phyloP scores from a whole-genome alignment of 1,139 yeast genomes.

The Kodamaea ohmeri region DNA sequence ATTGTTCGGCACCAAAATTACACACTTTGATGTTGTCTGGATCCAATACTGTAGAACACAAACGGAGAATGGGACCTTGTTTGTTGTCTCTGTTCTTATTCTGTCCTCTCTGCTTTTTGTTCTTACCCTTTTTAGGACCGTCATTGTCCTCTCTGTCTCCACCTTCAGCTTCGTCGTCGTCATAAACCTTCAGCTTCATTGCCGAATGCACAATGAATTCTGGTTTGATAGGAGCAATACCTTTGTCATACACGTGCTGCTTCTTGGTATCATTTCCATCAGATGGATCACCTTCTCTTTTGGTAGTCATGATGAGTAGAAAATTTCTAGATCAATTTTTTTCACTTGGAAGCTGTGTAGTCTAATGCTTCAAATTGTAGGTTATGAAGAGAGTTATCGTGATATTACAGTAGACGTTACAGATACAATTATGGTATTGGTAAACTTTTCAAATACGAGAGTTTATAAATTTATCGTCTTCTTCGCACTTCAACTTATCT shows the following conservation, averaged over 20 bases:
- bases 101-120: slow-evolving; percentile 70
- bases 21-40: slow-evolving; percentile 53
- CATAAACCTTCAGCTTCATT: slow-evolving; percentile 37
- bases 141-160: slow-evolving; percentile 39
- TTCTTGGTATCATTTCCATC: slow-evolving; percentile 24
- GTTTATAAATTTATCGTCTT: neutral
- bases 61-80: slow-evolving; percentile 63
- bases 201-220: slow-evolving; percentile 49
- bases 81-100: slow-evolving; percentile 81
- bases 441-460: neutral
- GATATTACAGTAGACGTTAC: neutral
- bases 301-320: slow-evolving; percentile 9
- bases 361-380: neutral
- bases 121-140: slow-evolving; percentile 30
- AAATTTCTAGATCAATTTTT: neutral
- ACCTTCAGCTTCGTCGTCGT: slow-evolving; percentile 48
- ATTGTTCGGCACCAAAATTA: slow-evolving; percentile 63
- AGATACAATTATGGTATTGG: neutral
- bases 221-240: slow-evolving; percentile 65
- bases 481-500: neutral
- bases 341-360: neutral
- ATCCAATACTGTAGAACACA: slow-evolving; percentile 63
- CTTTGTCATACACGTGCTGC: slow-evolving; percentile 32
- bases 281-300: slow-evolving; percentile 21
- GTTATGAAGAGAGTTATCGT: neutral